Base-by-base conservation (phyloP, 2,329 filamentous ascomycete genomes). In the Grosmannia clavigera region DNA sequence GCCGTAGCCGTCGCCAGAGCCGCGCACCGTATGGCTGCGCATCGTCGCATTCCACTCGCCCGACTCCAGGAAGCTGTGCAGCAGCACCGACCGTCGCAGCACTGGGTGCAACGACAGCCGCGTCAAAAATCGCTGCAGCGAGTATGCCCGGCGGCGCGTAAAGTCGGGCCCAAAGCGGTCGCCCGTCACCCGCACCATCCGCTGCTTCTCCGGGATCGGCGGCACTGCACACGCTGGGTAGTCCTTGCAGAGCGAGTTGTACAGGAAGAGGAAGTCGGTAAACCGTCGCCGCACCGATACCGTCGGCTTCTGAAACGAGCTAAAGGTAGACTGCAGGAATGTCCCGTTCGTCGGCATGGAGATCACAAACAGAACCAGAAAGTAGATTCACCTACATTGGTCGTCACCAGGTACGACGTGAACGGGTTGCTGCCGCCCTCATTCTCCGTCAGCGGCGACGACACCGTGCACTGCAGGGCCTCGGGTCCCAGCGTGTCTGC, bases 1-100 rank as follows among this genome's bases (percentile, higher is more conserved):
- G 33, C 57, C 31, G 61, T 60, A 31, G 61, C 55, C 6, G 63
- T 57, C 19, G 62, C 46, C 51, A 19, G 79, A 81, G 3, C 38
- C 14, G 55, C 92, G 81, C 58, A 82, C 80, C 12, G 86, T 82
- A 55, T 91, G 84, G 65, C 84, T 83, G 67, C 85, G 86, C 92
- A 99, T 96, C 55, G 90, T 92, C 40, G 91, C 88, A 72, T 99
- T 97, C 94, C 94, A 99, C 73, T 99, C 94, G 31, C 81, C 83
- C 61, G 87, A 92, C 74, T 99, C 94, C 64, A 99, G 83, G 71
- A 99, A 99, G 61, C 85, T 86, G 67, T 94, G 87, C 38, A 99
- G 79, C 46, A 97, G 84, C 31, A 85, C 80, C 0, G 90, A 88
- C 60, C 92, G 84, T 31, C 94, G 88, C 55, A 99, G 82, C 22